Percentiles rank a stretch among this genome's conserved stretches.
These are phyloP conservation scores for Cucumis melo DNA, from an alignment of 306 rosid species.

Conservation along the genomic window DNA sequence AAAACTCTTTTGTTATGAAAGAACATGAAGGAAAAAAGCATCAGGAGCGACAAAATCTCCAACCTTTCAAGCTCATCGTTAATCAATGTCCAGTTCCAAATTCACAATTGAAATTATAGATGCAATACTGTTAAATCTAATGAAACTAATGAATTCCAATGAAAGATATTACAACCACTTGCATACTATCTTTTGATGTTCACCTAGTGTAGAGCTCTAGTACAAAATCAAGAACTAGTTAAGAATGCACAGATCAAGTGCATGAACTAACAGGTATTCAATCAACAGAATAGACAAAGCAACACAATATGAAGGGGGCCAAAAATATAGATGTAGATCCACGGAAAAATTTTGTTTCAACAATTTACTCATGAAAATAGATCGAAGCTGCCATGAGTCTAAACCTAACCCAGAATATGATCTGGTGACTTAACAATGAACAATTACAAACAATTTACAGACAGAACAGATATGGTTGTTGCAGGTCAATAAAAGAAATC, in stretches of 20 bases:
- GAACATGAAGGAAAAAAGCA: background rate
- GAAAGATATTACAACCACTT: too few relatives aligned
- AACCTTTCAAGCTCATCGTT: too few relatives aligned
- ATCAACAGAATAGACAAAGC: background rate
- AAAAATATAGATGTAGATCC: background rate
- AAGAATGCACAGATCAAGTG: background rate
- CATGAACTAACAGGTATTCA: background rate
- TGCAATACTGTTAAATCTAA: background rate
- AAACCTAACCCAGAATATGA: background rate
- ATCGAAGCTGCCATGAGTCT: background rate
- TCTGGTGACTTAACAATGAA: background rate
- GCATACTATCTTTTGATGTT: too few relatives aligned
- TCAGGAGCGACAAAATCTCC: background rate
- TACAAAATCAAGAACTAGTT: background rate
- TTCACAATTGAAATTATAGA: background rate
- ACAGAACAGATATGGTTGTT: background rate
- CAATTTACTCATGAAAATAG: background rate
- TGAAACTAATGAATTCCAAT: background rate
- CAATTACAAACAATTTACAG: background rate
- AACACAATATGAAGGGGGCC: background rate
- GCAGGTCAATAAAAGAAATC: background rate
- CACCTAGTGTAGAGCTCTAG: background rate
- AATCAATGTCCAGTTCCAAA: too few relatives aligned
- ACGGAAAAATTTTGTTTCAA: background rate
- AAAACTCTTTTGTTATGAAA: background rate